Conservation (phyloP, 768 basidiomycete genomes). For the Xerocomus spinulosus region DNA sequence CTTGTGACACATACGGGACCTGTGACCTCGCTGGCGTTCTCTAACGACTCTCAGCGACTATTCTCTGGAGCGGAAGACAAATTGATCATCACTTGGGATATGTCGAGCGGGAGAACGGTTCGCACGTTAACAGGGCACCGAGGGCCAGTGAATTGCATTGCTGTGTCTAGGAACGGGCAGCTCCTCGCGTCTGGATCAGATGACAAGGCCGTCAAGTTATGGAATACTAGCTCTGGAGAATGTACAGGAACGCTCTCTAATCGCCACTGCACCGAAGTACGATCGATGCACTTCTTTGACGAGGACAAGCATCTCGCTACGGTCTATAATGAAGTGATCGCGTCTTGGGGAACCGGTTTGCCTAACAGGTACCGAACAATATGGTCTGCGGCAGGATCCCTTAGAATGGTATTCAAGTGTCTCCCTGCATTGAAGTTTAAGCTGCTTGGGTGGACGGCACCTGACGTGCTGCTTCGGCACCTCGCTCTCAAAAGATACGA, state of each 20-base stretch:
- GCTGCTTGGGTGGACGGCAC: neutral
- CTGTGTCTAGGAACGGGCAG: neutral
- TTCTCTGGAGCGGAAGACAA: constrained; percentile 25
- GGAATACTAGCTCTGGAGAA: constrained; percentile 17
- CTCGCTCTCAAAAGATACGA: neutral
- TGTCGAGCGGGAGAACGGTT: constrained; percentile 9
- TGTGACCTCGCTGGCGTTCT: constrained; percentile 20
- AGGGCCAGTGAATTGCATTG: constrained; percentile 1
- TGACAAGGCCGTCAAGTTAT: constrained; percentile 23
- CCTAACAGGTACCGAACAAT: neutral
- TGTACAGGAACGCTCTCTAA: constrained; percentile 11
- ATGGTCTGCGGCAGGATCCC: constrained; percentile 1
- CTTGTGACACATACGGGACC: constrained; percentile 13
- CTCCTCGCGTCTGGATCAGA: constrained; percentile 22
- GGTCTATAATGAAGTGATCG: constrained; percentile 1
- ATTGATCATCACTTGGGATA: constrained; percentile 22
- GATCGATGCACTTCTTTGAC: constrained; percentile 13
- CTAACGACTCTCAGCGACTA: constrained; percentile 14
- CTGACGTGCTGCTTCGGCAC: no score
- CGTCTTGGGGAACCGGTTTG: constrained; percentile 9
- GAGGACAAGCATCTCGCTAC: constrained; percentile 7
- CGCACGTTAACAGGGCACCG: constrained; percentile 17
- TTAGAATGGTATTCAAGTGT: neutral
- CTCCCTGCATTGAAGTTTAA: constrained; percentile 3
- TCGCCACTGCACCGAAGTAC: constrained; percentile 10